Conservation (phyloP, 768 basidiomycete genomes). For the Mrakia hoshinonis region DNA sequence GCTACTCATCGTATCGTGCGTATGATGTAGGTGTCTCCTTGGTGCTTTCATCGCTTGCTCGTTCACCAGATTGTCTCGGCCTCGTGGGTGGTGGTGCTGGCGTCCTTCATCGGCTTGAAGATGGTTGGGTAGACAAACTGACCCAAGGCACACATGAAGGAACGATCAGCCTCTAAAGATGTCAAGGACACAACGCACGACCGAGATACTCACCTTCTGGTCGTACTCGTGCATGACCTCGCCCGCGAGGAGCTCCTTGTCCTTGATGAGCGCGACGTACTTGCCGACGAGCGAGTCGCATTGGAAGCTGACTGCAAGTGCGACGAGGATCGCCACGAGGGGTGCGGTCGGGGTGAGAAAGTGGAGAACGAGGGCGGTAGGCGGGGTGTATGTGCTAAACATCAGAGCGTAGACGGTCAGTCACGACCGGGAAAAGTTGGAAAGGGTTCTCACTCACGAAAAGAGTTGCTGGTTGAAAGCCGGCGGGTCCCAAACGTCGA, state of each 20-base stretch:
- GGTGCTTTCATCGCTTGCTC: too few relatives aligned
- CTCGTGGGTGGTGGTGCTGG: constrained; percentile 18
- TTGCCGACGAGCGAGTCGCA: constrained; percentile 12
- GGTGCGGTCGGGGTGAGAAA: constrained; percentile 20
- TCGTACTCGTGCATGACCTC: constrained; percentile 30
- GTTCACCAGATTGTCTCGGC: constrained; percentile 29
- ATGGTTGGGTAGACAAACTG: constrained; percentile 29
- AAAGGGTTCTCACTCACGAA: background rate
- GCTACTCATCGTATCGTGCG: too few relatives aligned
- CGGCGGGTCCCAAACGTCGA: constrained; percentile 26
- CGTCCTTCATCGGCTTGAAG: constrained; percentile 26
- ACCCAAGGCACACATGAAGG: background rate
- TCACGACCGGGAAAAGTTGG: too few relatives aligned
- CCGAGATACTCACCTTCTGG: constrained; percentile 14
- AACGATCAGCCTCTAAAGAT: background rate
- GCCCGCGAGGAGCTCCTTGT: constrained; percentile 22
- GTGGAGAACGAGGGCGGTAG: constrained; percentile 23
- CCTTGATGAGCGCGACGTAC: constrained; percentile 17
- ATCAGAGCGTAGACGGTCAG: background rate
- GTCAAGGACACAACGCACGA: background rate
- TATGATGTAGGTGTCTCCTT: too few relatives aligned
- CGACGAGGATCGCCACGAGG: constrained; percentile 4
- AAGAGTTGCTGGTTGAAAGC: constrained; percentile 21
- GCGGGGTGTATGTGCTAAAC: constrained; percentile 21
- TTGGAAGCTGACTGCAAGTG: constrained; percentile 17